These are phyloP conservation scores for Diaporthe velutina DNA, from an alignment of 2,329 filamentous ascomycete genomes.

Conservation along the genomic window DNA sequence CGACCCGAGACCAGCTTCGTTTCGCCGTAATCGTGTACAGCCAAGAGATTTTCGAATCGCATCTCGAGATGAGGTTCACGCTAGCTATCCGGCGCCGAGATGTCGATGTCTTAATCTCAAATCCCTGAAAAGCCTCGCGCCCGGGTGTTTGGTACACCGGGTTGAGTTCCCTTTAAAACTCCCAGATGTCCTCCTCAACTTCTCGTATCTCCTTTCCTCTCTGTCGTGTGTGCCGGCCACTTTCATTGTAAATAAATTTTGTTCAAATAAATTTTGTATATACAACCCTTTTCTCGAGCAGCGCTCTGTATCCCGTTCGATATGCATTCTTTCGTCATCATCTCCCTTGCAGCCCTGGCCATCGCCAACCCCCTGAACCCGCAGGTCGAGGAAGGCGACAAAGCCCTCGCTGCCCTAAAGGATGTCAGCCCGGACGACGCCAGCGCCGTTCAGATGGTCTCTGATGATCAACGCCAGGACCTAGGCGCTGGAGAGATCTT, in stretches of 20 bases:
- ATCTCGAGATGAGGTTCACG: background rate
- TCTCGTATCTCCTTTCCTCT: background rate
- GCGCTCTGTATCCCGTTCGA: background rate
- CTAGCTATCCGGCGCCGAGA: background rate
- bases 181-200: background rate
- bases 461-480: constrained; percentile 22
- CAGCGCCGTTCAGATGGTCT: constrained; percentile 31
- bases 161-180: background rate
- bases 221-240: background rate
- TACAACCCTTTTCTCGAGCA: background rate
- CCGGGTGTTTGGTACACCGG: too few relatives aligned
- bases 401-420: constrained; percentile 19
- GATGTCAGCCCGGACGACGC: constrained; percentile 28
- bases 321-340: background rate
- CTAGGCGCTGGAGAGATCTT: constrained; percentile 17
- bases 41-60: constrained; percentile 14
- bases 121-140: background rate
- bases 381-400: constrained; percentile 21
- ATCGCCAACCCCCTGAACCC: background rate
- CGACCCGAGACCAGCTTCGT: constrained; percentile 25
- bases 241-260: constrained; percentile 23
- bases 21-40: background rate
- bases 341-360: background rate
- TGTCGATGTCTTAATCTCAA: background rate
- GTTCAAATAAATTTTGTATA: background rate